These are phyloP conservation scores for Heimioporus sp. DNA, from an alignment of 768 basidiomycete species.

Conservation along the genomic window DNA sequence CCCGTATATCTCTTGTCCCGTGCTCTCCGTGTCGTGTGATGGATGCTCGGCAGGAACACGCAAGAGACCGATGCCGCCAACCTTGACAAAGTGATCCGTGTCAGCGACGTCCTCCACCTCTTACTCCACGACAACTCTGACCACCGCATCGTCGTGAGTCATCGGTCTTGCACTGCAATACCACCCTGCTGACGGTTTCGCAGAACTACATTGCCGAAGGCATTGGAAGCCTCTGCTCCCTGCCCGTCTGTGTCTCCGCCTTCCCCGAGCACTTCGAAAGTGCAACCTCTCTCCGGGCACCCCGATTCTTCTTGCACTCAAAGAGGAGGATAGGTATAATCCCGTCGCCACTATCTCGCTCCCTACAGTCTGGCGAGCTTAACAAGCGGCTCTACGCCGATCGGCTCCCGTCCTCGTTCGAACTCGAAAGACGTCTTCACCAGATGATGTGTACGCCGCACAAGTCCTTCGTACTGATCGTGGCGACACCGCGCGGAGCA, in stretches of 20 bases:
- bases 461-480: conserved; percentile 76
- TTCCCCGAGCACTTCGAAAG: too few species aligned
- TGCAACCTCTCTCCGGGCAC: too few species aligned
- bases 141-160: conserved; percentile 32
- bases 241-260: too few species aligned
- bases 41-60: too few species aligned
- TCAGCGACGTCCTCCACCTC: conserved; percentile 37
- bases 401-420: conserved; percentile 68
- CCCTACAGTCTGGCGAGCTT: conserved; percentile 22
- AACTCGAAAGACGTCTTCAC: conserved; percentile 81
- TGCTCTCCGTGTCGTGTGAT: too few species aligned
- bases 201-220: too few species aligned
- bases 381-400: conserved; percentile 63
- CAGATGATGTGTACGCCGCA: conserved; percentile 81
- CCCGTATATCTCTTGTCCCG: conserved; percentile 49
- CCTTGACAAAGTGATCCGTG: conserved; percentile 8
- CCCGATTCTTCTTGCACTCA: too few species aligned
- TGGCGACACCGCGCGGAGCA: conserved; percentile 40
- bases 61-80: conserved; percentile 17
- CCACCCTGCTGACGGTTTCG: too few species aligned
- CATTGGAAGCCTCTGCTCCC: too few species aligned
- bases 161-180: too few species aligned
- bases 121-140: conserved; percentile 46
- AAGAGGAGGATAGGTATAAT: conserved; percentile 48
- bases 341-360: conserved; percentile 45